Evolutionary conservation across 768 basidiomycete genomes (phyloP).

Genomic region (Collybiopsis confluens): DNA sequence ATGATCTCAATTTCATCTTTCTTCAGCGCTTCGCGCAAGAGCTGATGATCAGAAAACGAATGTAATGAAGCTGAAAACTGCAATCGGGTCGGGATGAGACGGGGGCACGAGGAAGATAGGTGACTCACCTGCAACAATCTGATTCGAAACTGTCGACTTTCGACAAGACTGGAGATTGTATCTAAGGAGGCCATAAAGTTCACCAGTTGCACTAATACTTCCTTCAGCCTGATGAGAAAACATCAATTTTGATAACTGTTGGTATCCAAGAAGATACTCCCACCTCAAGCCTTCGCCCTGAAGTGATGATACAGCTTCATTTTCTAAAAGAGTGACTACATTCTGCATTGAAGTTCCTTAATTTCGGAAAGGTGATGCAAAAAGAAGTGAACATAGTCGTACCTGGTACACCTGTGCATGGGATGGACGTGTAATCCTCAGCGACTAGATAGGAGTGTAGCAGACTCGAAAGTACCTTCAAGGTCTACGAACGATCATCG

Average conservation of each 20-base stretch:
- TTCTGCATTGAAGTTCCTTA: conserved; percentile 6
- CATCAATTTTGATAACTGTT: neutral
- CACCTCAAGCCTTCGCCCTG: neutral
- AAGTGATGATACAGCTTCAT: neutral
- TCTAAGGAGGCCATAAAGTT: conserved; percentile 17
- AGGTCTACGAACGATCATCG: neutral
- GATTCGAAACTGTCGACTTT: conserved; percentile 15
- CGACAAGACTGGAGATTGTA: conserved; percentile 16
- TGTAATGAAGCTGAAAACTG: conserved; percentile 12
- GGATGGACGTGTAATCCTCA: too few species aligned
- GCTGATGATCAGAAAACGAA: conserved; percentile 10
- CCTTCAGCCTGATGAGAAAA: neutral
- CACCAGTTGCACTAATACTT: conserved; percentile 8
- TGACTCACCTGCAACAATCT: conserved; percentile 13
- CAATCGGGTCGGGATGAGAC: neutral
- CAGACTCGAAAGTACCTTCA: neutral
- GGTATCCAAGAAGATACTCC: neutral
- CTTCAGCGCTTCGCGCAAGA: conserved; percentile 13
- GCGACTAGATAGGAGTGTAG: too few species aligned
- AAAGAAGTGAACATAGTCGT: neutral
- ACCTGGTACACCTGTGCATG: neutral
- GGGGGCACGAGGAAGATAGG: neutral
- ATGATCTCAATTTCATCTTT: conserved; percentile 16
- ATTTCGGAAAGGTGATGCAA: neutral
- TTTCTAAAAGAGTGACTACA: conserved; percentile 3